phyloP scores from a whole-genome alignment of 495 filamentous ascomycete species.

The Penicillium nucicola region DNA sequence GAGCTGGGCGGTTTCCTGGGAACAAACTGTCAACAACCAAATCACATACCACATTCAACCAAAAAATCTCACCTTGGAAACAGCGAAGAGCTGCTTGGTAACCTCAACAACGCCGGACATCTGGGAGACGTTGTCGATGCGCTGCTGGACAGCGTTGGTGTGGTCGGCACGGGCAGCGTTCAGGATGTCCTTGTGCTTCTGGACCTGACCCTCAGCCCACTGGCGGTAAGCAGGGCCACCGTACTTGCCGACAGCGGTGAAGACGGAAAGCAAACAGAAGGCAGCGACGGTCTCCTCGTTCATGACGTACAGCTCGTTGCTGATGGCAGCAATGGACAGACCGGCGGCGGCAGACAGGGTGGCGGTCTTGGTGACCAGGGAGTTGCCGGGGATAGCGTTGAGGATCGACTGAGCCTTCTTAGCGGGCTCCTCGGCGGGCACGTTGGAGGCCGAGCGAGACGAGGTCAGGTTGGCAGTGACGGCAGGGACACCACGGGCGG shows the following conservation, averaged over 20 bases:
- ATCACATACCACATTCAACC: neutral
- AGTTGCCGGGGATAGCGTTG: conserved; percentile 81
- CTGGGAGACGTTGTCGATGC: conserved; percentile 91
- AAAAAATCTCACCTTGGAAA: conserved; percentile 74
- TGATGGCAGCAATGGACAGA: conserved; percentile 89
- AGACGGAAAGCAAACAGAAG: conserved; percentile 83
- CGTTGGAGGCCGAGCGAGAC: conserved; percentile 67
- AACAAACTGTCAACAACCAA: conserved; percentile 12
- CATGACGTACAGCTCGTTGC: conserved; percentile 98
- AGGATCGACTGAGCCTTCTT: conserved; percentile 94
- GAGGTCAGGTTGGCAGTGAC: conserved; percentile 61
- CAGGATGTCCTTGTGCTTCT: conserved; percentile 88
- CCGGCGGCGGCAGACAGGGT: conserved; percentile 91
- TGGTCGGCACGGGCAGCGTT: conserved; percentile 92
- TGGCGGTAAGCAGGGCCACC: conserved; percentile 86
- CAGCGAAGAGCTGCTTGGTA: conserved; percentile 94
- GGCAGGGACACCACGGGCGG: conserved; percentile 65
- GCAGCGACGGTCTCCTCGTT: conserved; percentile 96
- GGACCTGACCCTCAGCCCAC: conserved; percentile 83
- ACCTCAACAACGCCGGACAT: conserved; percentile 90
- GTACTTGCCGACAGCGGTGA: conserved; percentile 84
- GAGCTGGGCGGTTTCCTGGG: conserved; percentile 90
- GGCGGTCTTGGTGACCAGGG: conserved; percentile 88
- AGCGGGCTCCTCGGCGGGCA: conserved; percentile 80
- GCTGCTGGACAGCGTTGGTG: conserved; percentile 86